Evolutionary conservation across 495 filamentous ascomycete species (phyloP).

Genomic region (Polyplosphaeria fusca): DNA sequence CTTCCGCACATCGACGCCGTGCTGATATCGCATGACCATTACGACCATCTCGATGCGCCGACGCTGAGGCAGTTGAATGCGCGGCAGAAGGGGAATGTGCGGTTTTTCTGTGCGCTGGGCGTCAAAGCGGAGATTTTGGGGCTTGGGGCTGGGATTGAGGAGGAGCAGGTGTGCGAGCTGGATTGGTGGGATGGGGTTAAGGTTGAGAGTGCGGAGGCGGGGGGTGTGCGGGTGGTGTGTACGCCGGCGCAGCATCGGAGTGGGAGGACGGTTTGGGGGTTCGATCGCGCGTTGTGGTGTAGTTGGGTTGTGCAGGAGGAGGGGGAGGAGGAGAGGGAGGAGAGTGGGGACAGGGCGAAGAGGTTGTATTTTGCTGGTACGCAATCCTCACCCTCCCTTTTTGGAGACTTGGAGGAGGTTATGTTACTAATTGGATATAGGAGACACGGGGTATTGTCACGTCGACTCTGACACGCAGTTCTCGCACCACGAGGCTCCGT

Average conservation of each 20-base stretch:
- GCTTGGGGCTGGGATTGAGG: conserved; percentile 41
- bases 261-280: conserved; percentile 38
- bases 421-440: conserved; percentile 12
- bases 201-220: conserved; percentile 27
- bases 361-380: conserved; percentile 37
- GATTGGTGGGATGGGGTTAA: conserved; percentile 54
- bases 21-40: conserved; percentile 54
- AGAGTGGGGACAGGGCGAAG: too few species aligned
- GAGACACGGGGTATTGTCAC: conserved; percentile 44
- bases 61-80: conserved; percentile 43
- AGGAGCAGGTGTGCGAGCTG: conserved; percentile 46
- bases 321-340: neutral
- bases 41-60: conserved; percentile 51
- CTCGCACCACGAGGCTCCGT: conserved; percentile 22
- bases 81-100: conserved; percentile 36
- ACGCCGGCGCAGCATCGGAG: conserved; percentile 51
- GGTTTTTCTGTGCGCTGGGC: conserved; percentile 47
- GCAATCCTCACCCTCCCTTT: too few species aligned
- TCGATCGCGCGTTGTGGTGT: conserved; percentile 49
- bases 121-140: conserved; percentile 41
- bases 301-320: conserved; percentile 50
- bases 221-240: conserved; percentile 39
- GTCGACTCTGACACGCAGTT: conserved; percentile 27
- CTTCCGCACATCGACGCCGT: conserved; percentile 51
- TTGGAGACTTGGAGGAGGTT: neutral